Evolutionary conservation across 805 yeast genomes (phyloP), one percentile per base, ranked within the genome.

Genomic region (Ogataea pilisensis): DNA sequence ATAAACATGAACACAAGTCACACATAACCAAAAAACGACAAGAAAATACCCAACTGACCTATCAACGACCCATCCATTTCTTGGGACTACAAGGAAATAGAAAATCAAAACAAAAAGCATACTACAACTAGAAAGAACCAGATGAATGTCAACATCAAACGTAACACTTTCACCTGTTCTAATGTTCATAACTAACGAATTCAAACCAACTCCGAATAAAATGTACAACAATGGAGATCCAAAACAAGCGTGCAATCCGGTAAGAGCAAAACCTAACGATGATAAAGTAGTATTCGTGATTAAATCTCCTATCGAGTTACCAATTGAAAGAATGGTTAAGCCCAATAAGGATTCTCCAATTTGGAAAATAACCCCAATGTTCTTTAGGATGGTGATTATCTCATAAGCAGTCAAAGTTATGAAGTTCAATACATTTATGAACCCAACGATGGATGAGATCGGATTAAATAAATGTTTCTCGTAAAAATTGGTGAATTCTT

Each of bases 181-280:
- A 1, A 51, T n/a, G 37, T 44, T 44, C 25, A 64, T 54, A 5
- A 68, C 49, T 29, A 64, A 46, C 2, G 76, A 71, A 51, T 73
- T 74, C 12, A 68, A 50, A 0, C 82, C 82, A 17, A 76, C 61
- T 2, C 81, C 82, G 16, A 75, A 54, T 44, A 75, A 55, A 8
- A 73, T 67, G 32, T 72, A 63, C 12, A 76, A 50, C 12, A 76
- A 55, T 0, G 80, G 79, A 1, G 81, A 71, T 1, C 82, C 81
- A 42, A 75, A 63, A 47, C 80, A 75, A 1, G 81, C 69, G 47
- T 71, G 72, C 8, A 76, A 54, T 0, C 80, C 80, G 9, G 68
- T 68, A 8, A 68, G 50, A 7, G 76, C 68, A 11, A 59, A 43
- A 1, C 66, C 68, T 8, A 61, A 38, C 2, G 56, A 56, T 2